phyloP scores from a whole-genome alignment of 805 yeast species.

The Spathaspora passalidarum region DNA sequence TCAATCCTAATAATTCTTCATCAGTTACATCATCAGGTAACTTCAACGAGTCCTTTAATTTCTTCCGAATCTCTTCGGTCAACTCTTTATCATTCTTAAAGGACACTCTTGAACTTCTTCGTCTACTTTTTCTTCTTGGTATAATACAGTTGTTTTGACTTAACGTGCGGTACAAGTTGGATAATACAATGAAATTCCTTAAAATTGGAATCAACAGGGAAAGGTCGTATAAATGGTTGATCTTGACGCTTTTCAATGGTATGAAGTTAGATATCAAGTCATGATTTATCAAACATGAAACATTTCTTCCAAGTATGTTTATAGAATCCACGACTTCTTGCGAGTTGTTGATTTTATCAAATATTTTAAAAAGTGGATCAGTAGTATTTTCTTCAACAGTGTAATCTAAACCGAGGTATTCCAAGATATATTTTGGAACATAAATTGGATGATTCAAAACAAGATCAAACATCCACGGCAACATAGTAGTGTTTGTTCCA shows the following conservation, averaged over 20 bases:
- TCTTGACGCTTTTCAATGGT: constrained; percentile 18
- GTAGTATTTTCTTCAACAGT: not conserved
- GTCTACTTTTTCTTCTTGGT: not conserved
- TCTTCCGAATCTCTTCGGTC: constrained; percentile 23
- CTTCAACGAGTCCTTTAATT: constrained; percentile 32
- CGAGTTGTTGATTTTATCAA: constrained; percentile 5
- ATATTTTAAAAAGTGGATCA: constrained; percentile 1
- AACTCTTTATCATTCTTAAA: constrained; percentile 11
- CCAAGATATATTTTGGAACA: constrained; percentile 27
- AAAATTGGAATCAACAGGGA: constrained; percentile 23
- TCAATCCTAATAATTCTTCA: constrained; percentile 36
- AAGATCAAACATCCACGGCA: constrained; percentile 25
- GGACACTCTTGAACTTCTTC: constrained; percentile 10
- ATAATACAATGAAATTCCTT: constrained; percentile 29
- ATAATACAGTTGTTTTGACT: not conserved
- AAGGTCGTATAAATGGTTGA: constrained; percentile 24
- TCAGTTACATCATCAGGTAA: constrained; percentile 35
- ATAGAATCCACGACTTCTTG: constrained; percentile 3
- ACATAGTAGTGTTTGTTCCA: not conserved
- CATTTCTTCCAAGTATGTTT: not conserved
- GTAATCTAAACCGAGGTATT: constrained; percentile 23
- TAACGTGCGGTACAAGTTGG: constrained; percentile 14
- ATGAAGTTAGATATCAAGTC: constrained; percentile 16
- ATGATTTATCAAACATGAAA: constrained; percentile 8
- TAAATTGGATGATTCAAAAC: constrained; percentile 22